phyloP scores from a whole-genome alignment of 106 monocot species.

The Phalaenopsis equestris region DNA sequence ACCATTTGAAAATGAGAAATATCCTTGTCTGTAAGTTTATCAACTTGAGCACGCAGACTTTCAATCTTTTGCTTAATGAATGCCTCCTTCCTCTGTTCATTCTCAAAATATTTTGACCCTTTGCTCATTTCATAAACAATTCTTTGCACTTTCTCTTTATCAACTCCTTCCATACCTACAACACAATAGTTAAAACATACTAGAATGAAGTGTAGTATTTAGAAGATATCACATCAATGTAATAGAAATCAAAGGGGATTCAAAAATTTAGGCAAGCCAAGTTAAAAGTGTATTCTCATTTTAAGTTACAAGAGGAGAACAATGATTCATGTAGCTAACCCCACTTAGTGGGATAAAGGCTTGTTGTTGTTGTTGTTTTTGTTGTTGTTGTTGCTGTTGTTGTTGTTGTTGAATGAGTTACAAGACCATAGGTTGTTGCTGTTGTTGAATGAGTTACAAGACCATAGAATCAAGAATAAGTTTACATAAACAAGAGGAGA shows the following conservation, averaged over 20 bases:
- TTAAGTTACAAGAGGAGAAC: too few species aligned
- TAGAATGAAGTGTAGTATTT: neutral
- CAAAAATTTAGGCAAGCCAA: neutral
- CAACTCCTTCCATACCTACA: conserved; percentile 99
- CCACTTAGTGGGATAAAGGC: too few species aligned
- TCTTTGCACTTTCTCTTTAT: conserved; percentile 92
- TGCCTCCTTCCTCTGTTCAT: conserved; percentile 80
- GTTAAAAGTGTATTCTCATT: neutral
- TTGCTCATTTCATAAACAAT: conserved; percentile 95
- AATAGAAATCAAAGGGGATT: neutral
- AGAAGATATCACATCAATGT: neutral
- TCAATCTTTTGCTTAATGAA: conserved; percentile 66
- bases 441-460: too few species aligned
- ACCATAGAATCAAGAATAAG: too few species aligned
- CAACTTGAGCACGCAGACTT: conserved; percentile 43
- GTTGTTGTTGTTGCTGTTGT: too few species aligned
- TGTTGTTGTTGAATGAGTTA: too few species aligned
- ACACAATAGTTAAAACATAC: neutral
- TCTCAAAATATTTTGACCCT: conserved; percentile 98
- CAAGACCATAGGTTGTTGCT: too few species aligned
- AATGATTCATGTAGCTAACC: too few species aligned
- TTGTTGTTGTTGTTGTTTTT: too few species aligned
- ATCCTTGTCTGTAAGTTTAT: conserved; percentile 61
- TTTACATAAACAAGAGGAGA: too few species aligned
- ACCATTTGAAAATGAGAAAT: conserved; percentile 76